phyloP scores from a whole-genome alignment of 441 rosid species.

The Syzygium malaccense region DNA sequence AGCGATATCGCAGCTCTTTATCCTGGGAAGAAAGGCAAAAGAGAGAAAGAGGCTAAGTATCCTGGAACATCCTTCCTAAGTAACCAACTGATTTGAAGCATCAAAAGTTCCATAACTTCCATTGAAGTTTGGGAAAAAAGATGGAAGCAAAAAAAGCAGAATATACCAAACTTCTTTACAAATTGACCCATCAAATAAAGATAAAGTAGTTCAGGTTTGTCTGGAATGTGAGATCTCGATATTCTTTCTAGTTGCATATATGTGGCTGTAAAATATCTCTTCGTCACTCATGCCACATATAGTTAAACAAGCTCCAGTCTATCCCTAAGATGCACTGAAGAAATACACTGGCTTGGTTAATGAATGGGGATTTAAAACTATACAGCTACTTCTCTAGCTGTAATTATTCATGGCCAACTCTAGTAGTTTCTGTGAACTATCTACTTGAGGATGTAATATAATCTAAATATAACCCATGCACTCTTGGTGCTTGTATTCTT shows the following conservation, averaged over 20 bases:
- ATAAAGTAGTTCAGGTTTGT: background rate
- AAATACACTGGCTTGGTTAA: background rate
- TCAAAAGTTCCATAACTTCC: background rate
- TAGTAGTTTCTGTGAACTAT: background rate
- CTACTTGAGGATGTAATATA: background rate
- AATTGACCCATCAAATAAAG: background rate
- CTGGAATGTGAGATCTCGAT: background rate
- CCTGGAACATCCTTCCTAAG: background rate
- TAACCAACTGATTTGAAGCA: background rate
- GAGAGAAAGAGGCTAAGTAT: background rate
- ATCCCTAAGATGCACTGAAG: background rate
- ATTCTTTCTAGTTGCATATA: background rate
- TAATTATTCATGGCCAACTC: background rate
- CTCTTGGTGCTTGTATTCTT: background rate
- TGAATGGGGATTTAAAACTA: background rate
- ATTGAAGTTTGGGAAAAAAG: background rate
- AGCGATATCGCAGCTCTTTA: conserved; percentile 80
- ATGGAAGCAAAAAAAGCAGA: background rate
- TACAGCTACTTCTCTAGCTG: background rate
- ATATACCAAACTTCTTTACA: background rate
- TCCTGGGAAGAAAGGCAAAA: conserved; percentile 42
- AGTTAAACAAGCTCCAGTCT: background rate
- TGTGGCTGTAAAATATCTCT: background rate
- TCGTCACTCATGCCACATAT: background rate
- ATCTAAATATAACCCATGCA: background rate